Evolutionary conservation across 2,329 filamentous ascomycete genomes (phyloP).

Genomic region (Knufia petricola): DNA sequence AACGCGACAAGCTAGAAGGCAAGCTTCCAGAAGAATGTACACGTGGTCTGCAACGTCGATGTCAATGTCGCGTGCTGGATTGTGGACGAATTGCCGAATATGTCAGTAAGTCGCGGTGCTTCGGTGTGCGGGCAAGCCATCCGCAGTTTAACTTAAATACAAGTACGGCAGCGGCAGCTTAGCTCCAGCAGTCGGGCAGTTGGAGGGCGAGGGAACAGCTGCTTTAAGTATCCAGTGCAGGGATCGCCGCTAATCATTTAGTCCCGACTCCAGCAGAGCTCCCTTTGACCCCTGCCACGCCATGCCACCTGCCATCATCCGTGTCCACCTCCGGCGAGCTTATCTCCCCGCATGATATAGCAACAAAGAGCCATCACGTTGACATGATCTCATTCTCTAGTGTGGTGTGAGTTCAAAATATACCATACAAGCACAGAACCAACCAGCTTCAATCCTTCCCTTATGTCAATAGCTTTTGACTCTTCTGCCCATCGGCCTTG

Average conservation of each 20-base stretch:
- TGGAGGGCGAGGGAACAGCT: constrained; percentile 2
- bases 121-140: background rate
- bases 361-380: no score
- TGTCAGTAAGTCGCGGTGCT: background rate
- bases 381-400: no score
- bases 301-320: background rate
- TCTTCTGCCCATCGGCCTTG: background rate
- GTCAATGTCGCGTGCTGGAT: background rate
- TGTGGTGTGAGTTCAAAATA: background rate
- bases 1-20: background rate
- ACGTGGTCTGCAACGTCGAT: no score
- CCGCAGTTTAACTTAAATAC: background rate
- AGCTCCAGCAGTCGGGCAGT: background rate
- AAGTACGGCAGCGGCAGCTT: no score
- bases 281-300: background rate
- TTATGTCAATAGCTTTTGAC: constrained; percentile 7
- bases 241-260: background rate
- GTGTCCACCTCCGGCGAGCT: background rate
- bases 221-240: background rate
- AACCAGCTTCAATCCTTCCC: background rate
- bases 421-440: background rate
- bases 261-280: background rate
- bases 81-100: constrained; percentile 2
- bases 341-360: no score
- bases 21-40: background rate